Evolutionary conservation across 2,329 filamentous ascomycete genomes (phyloP).

Genomic region (Aspergillus ibericus): DNA sequence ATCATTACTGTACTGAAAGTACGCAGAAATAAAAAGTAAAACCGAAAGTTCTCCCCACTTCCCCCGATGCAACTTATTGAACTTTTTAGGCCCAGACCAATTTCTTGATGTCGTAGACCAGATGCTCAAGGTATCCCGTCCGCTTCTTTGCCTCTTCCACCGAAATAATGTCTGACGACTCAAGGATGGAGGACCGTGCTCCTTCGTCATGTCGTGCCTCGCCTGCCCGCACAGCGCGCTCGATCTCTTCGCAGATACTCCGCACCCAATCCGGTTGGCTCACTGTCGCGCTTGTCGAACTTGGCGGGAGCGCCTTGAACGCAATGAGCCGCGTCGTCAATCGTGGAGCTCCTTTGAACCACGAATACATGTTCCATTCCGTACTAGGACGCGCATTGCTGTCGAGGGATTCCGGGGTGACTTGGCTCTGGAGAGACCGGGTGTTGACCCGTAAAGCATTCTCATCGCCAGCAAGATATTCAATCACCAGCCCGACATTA

Average conservation of each 20-base stretch:
- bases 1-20: background rate
- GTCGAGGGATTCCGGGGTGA: slow-evolving; percentile 48
- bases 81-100: slow-evolving; percentile 70
- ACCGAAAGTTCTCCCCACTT: background rate
- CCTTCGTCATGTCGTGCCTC: slow-evolving; percentile 36
- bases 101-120: slow-evolving; percentile 90
- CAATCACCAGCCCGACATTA: slow-evolving; percentile 82
- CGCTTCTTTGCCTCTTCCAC: slow-evolving; percentile 81
- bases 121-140: slow-evolving; percentile 80
- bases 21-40: background rate
- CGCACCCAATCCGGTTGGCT: slow-evolving; percentile 57
- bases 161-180: slow-evolving; percentile 73
- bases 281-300: slow-evolving; percentile 22
- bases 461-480: slow-evolving; percentile 69
- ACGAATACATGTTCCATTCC: slow-evolving; percentile 46
- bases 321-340: slow-evolving; percentile 40
- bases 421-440: slow-evolving; percentile 64
- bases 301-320: slow-evolving; percentile 43
- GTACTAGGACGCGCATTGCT: slow-evolving; percentile 25
- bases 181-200: slow-evolving; percentile 39
- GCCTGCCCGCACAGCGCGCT: slow-evolving; percentile 60
- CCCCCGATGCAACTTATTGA: background rate
- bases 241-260: slow-evolving; percentile 74
- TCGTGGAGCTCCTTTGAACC: slow-evolving; percentile 36
- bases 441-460: slow-evolving; percentile 82